Conservation (phyloP, 2,329 filamentous ascomycete species). For the Fusarium tupiense region DNA sequence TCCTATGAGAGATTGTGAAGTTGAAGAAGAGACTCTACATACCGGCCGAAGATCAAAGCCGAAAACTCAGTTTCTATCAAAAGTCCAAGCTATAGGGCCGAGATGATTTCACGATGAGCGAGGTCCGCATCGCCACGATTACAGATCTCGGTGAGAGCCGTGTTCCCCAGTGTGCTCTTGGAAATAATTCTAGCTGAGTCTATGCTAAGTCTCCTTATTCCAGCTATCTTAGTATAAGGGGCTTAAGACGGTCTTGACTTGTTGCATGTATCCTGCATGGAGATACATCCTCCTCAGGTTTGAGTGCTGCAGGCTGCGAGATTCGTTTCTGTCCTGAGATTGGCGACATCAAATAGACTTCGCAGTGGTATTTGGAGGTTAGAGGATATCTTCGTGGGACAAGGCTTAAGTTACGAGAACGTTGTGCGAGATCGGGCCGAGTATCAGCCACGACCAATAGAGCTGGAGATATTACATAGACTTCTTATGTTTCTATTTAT, state of each 20-base stretch:
- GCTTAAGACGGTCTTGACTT: neutral
- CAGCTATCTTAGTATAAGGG: too few species aligned
- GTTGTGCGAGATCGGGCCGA: slow-evolving; percentile 9
- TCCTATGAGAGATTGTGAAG: too few species aligned
- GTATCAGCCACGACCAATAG: neutral
- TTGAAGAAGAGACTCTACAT: neutral
- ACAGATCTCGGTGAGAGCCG: neutral
- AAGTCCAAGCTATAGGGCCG: neutral
- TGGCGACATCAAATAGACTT: neutral
- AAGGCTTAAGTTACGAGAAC: neutral
- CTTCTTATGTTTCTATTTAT: neutral
- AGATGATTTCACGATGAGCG: neutral
- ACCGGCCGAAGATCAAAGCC: neutral
- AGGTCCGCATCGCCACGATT: neutral
- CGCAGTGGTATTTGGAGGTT: neutral
- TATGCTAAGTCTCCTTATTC: fast-evolving
- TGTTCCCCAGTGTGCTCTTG: neutral
- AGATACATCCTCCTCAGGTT: neutral
- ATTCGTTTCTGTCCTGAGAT: neutral
- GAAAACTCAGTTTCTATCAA: neutral
- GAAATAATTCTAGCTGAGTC: too few species aligned
- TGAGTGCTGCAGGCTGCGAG: too few species aligned
- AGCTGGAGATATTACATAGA: too few species aligned
- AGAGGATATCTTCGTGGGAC: neutral
- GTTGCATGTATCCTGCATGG: neutral